phyloP scores from a whole-genome alignment of 2,329 filamentous ascomycete genomes.

The Phialocephala sp. region DNA sequence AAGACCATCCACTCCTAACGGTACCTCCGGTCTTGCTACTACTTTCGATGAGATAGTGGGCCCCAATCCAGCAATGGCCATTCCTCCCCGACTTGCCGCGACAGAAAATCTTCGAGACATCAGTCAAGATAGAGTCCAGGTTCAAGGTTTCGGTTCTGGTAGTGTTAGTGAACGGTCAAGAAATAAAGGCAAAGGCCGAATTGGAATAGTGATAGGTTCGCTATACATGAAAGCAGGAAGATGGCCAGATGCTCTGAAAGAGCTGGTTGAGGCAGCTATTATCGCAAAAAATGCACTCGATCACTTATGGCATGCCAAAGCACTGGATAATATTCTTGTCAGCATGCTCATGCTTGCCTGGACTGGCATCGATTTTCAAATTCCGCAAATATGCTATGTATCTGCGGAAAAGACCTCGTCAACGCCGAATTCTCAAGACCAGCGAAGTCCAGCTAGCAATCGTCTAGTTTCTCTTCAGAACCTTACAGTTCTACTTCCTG shows the following conservation, averaged over 20 bases:
- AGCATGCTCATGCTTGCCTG: slow-evolving; percentile 85
- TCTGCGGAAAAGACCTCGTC: slow-evolving; percentile 42
- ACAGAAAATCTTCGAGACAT: slow-evolving; percentile 33
- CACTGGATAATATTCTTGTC: slow-evolving; percentile 83
- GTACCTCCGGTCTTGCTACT: slow-evolving; percentile 27
- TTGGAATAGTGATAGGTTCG: slow-evolving; percentile 80
- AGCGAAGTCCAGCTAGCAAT: slow-evolving; percentile 42
- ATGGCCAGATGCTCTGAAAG: slow-evolving; percentile 86
- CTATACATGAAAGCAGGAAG: slow-evolving; percentile 88
- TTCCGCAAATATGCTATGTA: slow-evolving; percentile 61
- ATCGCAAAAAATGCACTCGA: slow-evolving; percentile 82
- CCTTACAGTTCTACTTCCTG: slow-evolving; percentile 67
- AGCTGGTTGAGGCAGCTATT: slow-evolving; percentile 79
- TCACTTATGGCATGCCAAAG: slow-evolving; percentile 97
- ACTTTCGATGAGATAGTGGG: slow-evolving; percentile 40
- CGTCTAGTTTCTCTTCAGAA: slow-evolving; percentile 51
- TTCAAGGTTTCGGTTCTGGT: slow-evolving; percentile 73
- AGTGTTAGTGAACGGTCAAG: slow-evolving; percentile 78
- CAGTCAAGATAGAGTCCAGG: slow-evolving; percentile 60
- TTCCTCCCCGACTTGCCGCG: slow-evolving; percentile 33
- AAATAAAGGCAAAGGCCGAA: slow-evolving; percentile 79
- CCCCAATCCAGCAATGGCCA: slow-evolving; percentile 25
- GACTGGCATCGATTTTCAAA: slow-evolving; percentile 81
- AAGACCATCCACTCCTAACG: slow-evolving; percentile 46
- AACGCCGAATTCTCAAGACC: slow-evolving; percentile 30